Evolutionary conservation across 768 basidiomycete genomes (phyloP), one percentile per base, ranked within the genome.

Genomic region (Trametes coccinea): DNA sequence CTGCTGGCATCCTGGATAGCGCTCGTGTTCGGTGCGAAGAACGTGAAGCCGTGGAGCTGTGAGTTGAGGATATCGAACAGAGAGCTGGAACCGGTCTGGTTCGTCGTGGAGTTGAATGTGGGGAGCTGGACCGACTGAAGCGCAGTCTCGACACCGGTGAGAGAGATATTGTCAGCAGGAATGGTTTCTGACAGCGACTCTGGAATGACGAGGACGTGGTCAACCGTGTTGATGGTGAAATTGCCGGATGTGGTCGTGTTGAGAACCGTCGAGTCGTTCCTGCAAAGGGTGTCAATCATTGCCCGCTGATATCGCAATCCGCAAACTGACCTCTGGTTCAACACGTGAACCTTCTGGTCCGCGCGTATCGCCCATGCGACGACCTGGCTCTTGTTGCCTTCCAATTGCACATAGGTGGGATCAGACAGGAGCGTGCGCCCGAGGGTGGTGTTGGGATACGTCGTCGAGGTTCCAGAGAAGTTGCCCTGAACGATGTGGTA

Each of bases 371-470:
- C 75, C 79, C 82, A 81, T 0, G 74, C 80, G 10, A 88, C 69
- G 27, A 85, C 88, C 64, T 89, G 88, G 0, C 74, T 75, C 65
- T 80, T 77, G 64, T 80, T 80, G 5, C 82, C 88, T 66, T 88
- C 87, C 0, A 90, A 80, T 22, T 67, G 71, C 7, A 87, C 82
- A 31, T 80, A 70, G 0, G 74, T 60, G 0, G 80, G 67, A 41
- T 81, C 78, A 45, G 80, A 81, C 45, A 90, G 77, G n/a, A 86
- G 74, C 0, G 89, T 87, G 43, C 86, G 81, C 1, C 85, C 86
- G 56, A 92, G 73, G 0, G 88, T 89, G 63, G 79, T 77, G 65
- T 82, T 84, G 2, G 88, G 87, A 59, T 74, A 81, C 14, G 73
- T 70, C 10, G 74, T 72, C n/a, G 79, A 75, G 9, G 73, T 61